Evolutionary conservation across 345 rosid genomes (phyloP).

Genomic region (Stellera chamaejasme): DNA sequence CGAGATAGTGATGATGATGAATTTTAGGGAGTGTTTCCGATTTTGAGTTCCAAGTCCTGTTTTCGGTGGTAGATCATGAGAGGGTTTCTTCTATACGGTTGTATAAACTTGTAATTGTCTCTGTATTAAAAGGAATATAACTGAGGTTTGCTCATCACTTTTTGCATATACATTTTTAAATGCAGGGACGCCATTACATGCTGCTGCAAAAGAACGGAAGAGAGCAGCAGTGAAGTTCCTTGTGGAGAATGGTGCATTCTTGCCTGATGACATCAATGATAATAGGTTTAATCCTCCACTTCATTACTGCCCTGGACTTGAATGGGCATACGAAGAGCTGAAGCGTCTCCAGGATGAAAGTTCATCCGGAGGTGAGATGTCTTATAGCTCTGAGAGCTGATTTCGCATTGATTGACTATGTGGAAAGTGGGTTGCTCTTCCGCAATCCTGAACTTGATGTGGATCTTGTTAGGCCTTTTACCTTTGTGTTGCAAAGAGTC

Average conservation of each 20-base stretch:
- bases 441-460: no score
- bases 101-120: no score
- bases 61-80: no score
- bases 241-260: slow-evolving; percentile 81
- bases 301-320: slow-evolving; percentile 92
- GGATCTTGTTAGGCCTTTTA: no score
- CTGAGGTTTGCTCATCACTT: background rate
- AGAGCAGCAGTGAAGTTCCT: slow-evolving; percentile 79
- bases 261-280: slow-evolving; percentile 81
- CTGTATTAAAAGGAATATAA: no score
- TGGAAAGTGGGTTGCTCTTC: no score
- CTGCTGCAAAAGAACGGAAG: slow-evolving; percentile 83
- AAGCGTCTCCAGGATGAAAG: slow-evolving; percentile 34
- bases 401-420: no score
- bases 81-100: no score
- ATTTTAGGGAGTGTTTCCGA: no score
- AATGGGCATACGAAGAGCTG: slow-evolving; percentile 96
- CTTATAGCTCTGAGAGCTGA: slow-evolving; percentile 47
- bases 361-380: slow-evolving; percentile 38
- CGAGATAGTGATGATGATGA: no score
- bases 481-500: no score
- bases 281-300: slow-evolving; percentile 89
- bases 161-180: slow-evolving; percentile 5
- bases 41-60: no score
- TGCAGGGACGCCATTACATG: slow-evolving; percentile 91